Evolutionary conservation across 2,329 filamentous ascomycete species (phyloP), one percentile per base, ranked within the genome.

Genomic region (Meredithiella fracta): DNA sequence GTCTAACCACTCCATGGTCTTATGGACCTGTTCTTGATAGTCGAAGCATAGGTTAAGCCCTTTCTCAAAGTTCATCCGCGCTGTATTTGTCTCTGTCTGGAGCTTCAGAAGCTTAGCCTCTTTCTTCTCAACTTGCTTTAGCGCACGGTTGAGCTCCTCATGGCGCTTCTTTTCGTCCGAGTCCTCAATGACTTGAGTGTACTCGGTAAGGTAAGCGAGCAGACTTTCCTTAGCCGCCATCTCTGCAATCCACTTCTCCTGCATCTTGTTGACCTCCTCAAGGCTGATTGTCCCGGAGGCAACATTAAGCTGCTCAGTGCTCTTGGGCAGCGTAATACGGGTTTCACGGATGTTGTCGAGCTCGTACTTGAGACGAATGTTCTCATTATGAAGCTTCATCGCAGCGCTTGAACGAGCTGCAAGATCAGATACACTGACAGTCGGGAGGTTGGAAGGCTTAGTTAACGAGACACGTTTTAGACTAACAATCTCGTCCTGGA

Each of bases 311-410:
- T 20, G 9, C 4, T 26, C 14, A 29, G 38, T 9, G 6, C 23
- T 22, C 50, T 52, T 38, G 5, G 50, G 50, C 29, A 52, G 15
- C 1, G 50, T 20, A 3, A 52, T n/a, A 4, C 22, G n/a, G 15
- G 31, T 15, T 22, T 9, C n/a, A 4, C 50, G 50, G 23, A 40
- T 29, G 15, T 52, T 14, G 9, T 52, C 50, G 38, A 52, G 31
- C 17, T 52, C 50, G 38, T 52, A 52, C 17, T 38, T 17, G 29
- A 52, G 50, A 9, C 50, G 50, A 15, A 38, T 40, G 50, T 52
- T 52, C 23, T 52, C 50, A 5, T 17, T 52, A 2, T 25, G 50
- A 11, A 52, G 20, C 50, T 52, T 52, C 29, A 52, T 37, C n/a
- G 50, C 50, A 6, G 50, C 50, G 34, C 50, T 52, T 4, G 29